Conservation (phyloP, 108 stramenopile species). For the Epithemia pelagica region DNA sequence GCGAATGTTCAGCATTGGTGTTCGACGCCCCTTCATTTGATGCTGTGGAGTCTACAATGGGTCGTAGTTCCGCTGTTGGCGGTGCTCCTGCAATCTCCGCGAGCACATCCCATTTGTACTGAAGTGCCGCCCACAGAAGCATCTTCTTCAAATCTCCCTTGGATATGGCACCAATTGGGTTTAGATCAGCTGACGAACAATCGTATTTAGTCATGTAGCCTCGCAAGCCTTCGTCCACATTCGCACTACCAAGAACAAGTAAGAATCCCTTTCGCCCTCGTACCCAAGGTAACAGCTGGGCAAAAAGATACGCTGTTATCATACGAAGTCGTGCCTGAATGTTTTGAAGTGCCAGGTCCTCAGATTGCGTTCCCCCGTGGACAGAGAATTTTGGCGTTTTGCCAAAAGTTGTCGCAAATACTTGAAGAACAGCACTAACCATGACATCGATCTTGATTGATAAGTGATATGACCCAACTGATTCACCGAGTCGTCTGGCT, state of each 20-base stretch:
- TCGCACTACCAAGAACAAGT: slow-evolving; percentile 94
- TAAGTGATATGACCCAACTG: slow-evolving; percentile 89
- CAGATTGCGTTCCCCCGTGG: slow-evolving; percentile 76
- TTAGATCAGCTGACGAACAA: slow-evolving; percentile 96
- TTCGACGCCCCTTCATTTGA: slow-evolving; percentile 12
- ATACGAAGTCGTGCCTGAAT: slow-evolving; percentile 97
- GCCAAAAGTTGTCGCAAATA: slow-evolving; percentile 77
- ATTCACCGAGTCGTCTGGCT: slow-evolving; percentile 75
- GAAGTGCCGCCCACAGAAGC: slow-evolving; percentile 65
- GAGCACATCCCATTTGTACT: slow-evolving; percentile 62
- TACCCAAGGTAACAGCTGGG: slow-evolving; percentile 96
- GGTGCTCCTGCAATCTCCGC: slow-evolving; percentile 91
- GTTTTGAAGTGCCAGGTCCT: slow-evolving; percentile 98
- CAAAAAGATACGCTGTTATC: slow-evolving; percentile 95
- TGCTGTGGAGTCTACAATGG: slow-evolving; percentile 47
- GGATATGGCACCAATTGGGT: slow-evolving; percentile 96
- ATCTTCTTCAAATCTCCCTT: slow-evolving; percentile 89
- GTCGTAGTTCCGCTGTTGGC: slow-evolving; percentile 96
- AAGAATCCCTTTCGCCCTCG: slow-evolving; percentile 85
- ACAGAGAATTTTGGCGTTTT: slow-evolving; percentile 73
- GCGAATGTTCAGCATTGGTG: slow-evolving; percentile 60
- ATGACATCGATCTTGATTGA: slow-evolving; percentile 88
- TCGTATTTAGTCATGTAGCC: slow-evolving; percentile 99
- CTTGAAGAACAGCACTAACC: slow-evolving; percentile 76
- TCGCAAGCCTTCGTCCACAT: slow-evolving; percentile 97